Evolutionary conservation across 208 protist genomes (phyloP), one percentile per base, ranked within the genome.

Genomic region (Acanthamoeba healyi): DNA sequence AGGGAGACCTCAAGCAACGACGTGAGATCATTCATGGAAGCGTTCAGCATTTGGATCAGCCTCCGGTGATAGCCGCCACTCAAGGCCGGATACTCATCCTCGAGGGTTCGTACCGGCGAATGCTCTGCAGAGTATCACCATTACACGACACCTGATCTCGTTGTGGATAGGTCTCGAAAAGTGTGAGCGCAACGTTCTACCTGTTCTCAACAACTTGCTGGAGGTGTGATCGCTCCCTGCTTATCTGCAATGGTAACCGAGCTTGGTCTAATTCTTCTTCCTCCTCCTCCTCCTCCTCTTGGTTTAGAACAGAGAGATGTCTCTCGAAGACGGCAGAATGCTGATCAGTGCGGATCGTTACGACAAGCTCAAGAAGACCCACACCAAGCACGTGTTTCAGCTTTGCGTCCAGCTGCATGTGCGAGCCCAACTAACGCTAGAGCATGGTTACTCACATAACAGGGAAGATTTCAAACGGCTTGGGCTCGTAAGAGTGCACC

Each of bases 281-380:
- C 17, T 63, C 40, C 14, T 10, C 82, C 24, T 22, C 56, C 24
- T 67, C 24, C 15, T 82, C 0, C 26, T 36, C 22, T 99, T 92
- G 99, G n/a, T 95, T 99, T 98, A 99, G 90, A 99, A 99, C 94
- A 95, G 98, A 19, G 99, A 99, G 95, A 99, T 99, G 99, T 95
- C 97, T 56, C 96, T 99, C 0, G 98, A 99, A 90, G 98, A 99
- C 94, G 98, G 98, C 38, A 94, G 96, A 40, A 98, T 98, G 42
- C 97, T 99, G 24, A 97, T 98, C 65, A 95, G 97, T 84, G 97
- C 97, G 0, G 96, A 95, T n/a, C 97, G 98, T 10, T 99, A 98
- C 94, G 98, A 99, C 89, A 84, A 96, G 42, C 97, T 99, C 26
- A 94, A 91, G 65, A 46, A 92, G 32, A 94, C 82, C 15, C 92